These are phyloP conservation scores for Chernovozyma aurita DNA, from an alignment of 1,139 yeast genomes.

Conservation along the genomic window DNA sequence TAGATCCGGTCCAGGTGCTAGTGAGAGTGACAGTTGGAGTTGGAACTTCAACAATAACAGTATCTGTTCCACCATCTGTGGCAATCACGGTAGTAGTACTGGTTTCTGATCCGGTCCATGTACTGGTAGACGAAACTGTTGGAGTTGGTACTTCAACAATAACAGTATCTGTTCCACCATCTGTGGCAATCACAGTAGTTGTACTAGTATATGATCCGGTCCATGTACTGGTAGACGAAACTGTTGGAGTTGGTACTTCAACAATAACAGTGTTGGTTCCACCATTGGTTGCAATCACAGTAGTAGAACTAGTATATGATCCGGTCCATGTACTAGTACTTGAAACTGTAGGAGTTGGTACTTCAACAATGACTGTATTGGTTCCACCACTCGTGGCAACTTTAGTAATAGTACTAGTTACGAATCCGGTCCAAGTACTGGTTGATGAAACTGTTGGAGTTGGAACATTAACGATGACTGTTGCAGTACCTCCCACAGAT, in stretches of 20 bases:
- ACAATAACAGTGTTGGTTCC: conserved; percentile 10
- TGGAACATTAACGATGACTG: conserved; percentile 2
- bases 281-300: conserved; percentile 7
- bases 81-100: not conserved
- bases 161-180: not conserved
- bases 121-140: conserved; percentile 1
- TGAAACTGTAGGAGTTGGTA: conserved; percentile 6
- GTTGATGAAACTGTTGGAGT: conserved; percentile 1
- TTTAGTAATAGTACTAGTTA: conserved; percentile 5
- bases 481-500: conserved; percentile 8
- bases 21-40: conserved; percentile 1
- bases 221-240: conserved; percentile 6
- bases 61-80: conserved; percentile 7
- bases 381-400: conserved; percentile 6
- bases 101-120: not conserved
- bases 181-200: not conserved
- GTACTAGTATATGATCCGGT: not conserved
- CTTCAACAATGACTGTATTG: conserved; percentile 1
- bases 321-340: not conserved
- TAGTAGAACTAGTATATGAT: conserved; percentile 1
- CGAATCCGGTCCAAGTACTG: conserved; percentile 1
- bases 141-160: conserved; percentile 14
- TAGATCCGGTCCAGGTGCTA: conserved; percentile 1
- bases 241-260: conserved; percentile 2
- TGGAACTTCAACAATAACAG: conserved; percentile 8